Evolutionary conservation across 768 basidiomycete genomes (phyloP), one percentile per base, ranked within the genome.

Genomic region (Trametes coccinea): DNA sequence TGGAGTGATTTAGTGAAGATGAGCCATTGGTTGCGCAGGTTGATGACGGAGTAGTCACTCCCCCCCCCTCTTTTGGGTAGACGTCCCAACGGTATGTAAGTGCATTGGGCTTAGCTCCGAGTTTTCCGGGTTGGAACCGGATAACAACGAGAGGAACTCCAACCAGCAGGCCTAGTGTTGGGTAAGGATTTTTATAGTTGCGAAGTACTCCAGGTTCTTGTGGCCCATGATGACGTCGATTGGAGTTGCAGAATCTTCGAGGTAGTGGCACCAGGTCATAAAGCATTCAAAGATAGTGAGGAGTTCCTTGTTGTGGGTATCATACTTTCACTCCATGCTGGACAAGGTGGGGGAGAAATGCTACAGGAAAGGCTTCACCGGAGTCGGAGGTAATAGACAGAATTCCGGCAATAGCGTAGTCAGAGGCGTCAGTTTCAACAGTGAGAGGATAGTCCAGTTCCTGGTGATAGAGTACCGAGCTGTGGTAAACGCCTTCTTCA

Each of bases 291-390:
- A 67, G 47, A 84, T 75, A 1, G 78, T 79, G 0, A 84, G 72
- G 11, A 84, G 68, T 70, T 85, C 83, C 62, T 80, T 79, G 60
- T 86, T 77, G 59, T 82, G 74, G 17, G 80, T 76, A 13, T 80
- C 71, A 61, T 85, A 84, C 65, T 83, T 84, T 1, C 67, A 31
- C 65, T 86, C 77, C 0, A 77, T 67, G 0, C 67, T 43, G 30
- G 22, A 60, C 8, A 77, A 47, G 10, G 49, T 69, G 5, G 68
- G 62, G 3, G 75, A 77, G 50, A 63, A 70, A 79, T 0, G 69
- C 71, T 17, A 78, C 57, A 2, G 76, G 73, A 43, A 71, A 73
- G 54, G 70, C 66, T 49, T 10, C 30, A 8, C 66, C 66, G 16
- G 65, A 59, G 4, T 58, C 41, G 7, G 55, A 47, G 14, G 64